Evolutionary conservation across 768 basidiomycete species (phyloP).

Genomic region (Cystofilobasidium capitatum): DNA sequence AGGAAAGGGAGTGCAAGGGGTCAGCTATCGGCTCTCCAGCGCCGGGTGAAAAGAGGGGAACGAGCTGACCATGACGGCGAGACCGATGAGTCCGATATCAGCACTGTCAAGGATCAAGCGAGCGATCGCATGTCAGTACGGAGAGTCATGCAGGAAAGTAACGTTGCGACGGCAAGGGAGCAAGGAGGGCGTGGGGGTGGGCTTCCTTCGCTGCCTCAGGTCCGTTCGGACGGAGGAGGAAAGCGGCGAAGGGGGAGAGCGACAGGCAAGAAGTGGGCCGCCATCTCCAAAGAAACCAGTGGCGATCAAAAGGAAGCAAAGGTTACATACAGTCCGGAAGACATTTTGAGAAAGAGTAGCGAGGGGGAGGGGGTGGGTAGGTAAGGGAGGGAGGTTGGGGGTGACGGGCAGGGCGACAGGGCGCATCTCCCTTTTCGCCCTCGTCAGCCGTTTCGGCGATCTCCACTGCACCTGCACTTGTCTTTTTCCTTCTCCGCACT

Average conservation of each 20-base stretch:
- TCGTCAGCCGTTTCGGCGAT: background rate
- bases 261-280: background rate
- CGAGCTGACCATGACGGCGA: slow-evolving; percentile 85
- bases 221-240: background rate
- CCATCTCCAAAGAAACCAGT: background rate
- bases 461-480: background rate
- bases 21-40: background rate
- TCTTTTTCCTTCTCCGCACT: background rate
- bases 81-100: slow-evolving; percentile 96
- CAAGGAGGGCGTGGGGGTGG: background rate
- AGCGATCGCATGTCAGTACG: background rate
- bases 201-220: no score
- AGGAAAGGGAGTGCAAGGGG: background rate
- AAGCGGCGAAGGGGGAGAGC: background rate
- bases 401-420: background rate
- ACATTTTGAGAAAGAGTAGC: slow-evolving; percentile 9
- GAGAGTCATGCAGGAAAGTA: no score
- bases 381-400: background rate
- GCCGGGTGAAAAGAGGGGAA: slow-evolving; percentile 21
- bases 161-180: background rate
- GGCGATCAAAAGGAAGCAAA: background rate
- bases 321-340: slow-evolving; percentile 16
- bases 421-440: background rate
- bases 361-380: background rate
- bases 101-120: slow-evolving; percentile 50